These are phyloP conservation scores for Sinapis alba DNA, from an alignment of 441 rosid species.

Conservation along the genomic window DNA sequence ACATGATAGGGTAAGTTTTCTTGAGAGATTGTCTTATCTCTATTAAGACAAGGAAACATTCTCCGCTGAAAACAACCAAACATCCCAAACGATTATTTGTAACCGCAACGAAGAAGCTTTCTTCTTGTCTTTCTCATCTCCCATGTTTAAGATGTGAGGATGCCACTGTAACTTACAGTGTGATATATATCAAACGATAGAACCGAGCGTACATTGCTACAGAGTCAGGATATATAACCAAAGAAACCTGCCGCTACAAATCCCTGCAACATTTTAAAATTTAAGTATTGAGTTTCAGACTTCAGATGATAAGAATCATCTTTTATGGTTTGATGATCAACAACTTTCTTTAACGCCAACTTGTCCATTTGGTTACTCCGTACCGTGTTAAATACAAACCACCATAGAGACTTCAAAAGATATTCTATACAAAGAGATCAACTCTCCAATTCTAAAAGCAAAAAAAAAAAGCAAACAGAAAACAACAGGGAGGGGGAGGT, in stretches of 20 bases:
- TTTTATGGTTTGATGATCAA: no score
- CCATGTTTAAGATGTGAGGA: conserved; percentile 4
- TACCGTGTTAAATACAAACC: conserved; percentile 31
- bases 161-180: no score
- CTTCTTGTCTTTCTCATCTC: conserved; percentile 74
- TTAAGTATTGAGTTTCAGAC: no score
- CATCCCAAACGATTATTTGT: conserved; percentile 52
- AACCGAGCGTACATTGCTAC: no score
- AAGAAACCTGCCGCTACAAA: conserved; percentile 33
- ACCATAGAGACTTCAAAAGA: conserved; percentile 17
- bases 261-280: no score
- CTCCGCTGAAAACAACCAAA: conserved; percentile 59
- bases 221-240: no score
- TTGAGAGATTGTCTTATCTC: conserved; percentile 44
- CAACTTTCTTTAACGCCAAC: no score
- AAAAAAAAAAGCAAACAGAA: neutral
- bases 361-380: conserved; percentile 1
- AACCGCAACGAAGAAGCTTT: conserved; percentile 71
- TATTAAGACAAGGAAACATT: conserved; percentile 62
- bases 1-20: neutral
- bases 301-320: no score
- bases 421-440: conserved; percentile 26
- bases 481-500: conserved; percentile 13
- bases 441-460: conserved; percentile 5
- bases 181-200: no score